phyloP scores from a whole-genome alignment of 495 filamentous ascomycete genomes.

The Xylaria cubensis region DNA sequence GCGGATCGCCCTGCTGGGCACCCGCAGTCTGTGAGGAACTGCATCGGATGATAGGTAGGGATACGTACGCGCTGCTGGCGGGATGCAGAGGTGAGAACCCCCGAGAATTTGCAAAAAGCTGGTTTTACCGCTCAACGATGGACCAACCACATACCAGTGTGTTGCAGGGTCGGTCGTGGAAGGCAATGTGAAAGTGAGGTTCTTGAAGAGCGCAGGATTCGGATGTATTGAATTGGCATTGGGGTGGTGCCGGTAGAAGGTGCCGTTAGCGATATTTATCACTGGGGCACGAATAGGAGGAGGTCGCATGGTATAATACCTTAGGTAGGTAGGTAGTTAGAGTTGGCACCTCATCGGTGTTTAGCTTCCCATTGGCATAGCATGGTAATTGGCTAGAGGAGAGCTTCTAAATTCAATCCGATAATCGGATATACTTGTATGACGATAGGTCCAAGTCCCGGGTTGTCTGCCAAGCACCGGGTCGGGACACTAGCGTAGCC shows the following conservation, averaged over 20 bases:
- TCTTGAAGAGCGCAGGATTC: slow-evolving; percentile 71
- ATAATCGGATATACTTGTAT: slow-evolving; percentile 19
- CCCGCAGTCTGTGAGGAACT: slow-evolving; percentile 60
- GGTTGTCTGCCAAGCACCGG: background rate
- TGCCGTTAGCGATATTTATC: slow-evolving; percentile 74
- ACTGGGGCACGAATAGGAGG: slow-evolving; percentile 58
- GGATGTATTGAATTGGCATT: slow-evolving; percentile 49
- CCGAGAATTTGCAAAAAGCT: slow-evolving; percentile 77
- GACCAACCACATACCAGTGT: slow-evolving; percentile 79
- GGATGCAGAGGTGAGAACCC: slow-evolving; percentile 74
- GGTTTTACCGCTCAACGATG: slow-evolving; percentile 73
- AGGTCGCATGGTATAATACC: slow-evolving; percentile 47
- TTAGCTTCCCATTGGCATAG: background rate
- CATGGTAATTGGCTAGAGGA: background rate
- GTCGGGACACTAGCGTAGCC: slow-evolving; percentile 17
- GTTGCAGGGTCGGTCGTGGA: slow-evolving; percentile 54
- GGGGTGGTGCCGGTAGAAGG: slow-evolving; percentile 83
- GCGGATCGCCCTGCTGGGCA: slow-evolving; percentile 69
- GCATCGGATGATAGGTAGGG: slow-evolving; percentile 74
- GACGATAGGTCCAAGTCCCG: background rate
- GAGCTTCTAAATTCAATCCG: slow-evolving; percentile 9
- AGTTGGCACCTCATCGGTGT: background rate
- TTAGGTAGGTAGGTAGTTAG: too few relatives aligned
- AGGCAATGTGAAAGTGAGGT: slow-evolving; percentile 70
- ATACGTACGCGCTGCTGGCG: slow-evolving; percentile 73